Conservation (phyloP, 495 filamentous ascomycete species). For the Tuber indicum region DNA sequence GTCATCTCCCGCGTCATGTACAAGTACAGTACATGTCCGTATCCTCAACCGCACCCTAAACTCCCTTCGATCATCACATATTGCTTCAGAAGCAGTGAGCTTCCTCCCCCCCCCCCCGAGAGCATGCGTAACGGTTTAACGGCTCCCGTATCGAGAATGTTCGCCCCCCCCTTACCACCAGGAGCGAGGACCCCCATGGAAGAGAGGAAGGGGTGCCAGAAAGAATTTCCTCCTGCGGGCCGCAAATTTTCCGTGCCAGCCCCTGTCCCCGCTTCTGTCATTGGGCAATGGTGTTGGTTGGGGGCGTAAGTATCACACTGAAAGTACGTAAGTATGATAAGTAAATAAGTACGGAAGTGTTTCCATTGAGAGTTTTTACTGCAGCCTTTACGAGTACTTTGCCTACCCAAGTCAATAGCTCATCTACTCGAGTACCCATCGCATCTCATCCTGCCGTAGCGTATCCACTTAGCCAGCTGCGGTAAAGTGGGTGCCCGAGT, state of each 20-base stretch:
- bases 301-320: neutral
- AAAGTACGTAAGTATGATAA: neutral
- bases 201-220: neutral
- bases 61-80: neutral
- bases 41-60: neutral
- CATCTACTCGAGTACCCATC: neutral
- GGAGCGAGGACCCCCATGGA: neutral
- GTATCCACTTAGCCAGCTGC: neutral
- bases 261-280: neutral
- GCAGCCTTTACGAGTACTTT: neutral
- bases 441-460: neutral
- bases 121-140: neutral
- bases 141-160: neutral
- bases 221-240: neutral
- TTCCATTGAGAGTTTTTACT: neutral
- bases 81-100: neutral
- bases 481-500: neutral
- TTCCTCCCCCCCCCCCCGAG: neutral
- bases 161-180: neutral
- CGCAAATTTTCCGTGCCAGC: neutral
- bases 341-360: neutral
- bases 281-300: neutral
- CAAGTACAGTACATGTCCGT: neutral
- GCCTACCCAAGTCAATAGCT: neutral
- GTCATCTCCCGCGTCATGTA: neutral